These are phyloP conservation scores for Wallacemonas sp. DNA, from an alignment of 208 protist genomes.

Conservation along the genomic window DNA sequence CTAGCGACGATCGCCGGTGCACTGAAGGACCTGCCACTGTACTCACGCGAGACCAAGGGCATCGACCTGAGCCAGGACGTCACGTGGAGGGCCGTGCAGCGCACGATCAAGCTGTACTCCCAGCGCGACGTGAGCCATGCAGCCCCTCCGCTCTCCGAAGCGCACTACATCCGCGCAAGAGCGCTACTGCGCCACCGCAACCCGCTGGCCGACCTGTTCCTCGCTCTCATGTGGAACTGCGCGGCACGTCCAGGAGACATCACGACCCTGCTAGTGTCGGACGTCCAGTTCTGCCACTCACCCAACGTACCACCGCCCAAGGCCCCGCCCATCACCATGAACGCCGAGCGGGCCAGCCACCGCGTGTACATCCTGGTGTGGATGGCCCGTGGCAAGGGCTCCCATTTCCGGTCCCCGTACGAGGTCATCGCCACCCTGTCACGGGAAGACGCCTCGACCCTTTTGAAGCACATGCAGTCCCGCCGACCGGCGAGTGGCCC, in stretches of 20 bases:
- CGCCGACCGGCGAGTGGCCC: too few species aligned
- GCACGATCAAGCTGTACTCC: background rate
- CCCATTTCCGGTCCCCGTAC: background rate
- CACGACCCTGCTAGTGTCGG: background rate
- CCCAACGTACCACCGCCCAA: background rate
- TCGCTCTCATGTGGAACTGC: slow-evolving; percentile 2
- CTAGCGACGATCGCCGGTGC: background rate
- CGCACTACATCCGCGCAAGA: background rate
- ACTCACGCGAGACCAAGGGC: background rate
- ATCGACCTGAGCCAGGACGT: background rate
- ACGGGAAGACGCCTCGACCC: background rate
- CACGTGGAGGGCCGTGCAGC: background rate
- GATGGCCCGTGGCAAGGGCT: slow-evolving; percentile 1
- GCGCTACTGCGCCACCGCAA: background rate
- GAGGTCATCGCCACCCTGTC: background rate
- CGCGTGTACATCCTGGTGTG: slow-evolving; percentile 2
- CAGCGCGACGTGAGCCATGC: background rate
- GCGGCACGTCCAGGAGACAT: slow-evolving; percentile 7
- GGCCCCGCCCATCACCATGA: background rate
- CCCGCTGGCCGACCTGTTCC: slow-evolving; percentile 1
- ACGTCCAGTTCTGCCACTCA: background rate
- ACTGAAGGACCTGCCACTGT: background rate
- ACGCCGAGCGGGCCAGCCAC: background rate
- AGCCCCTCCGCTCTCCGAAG: background rate
- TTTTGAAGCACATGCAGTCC: background rate